Percentiles rank a stretch among this genome's conserved stretches.
These are phyloP conservation scores for Stachybotrys chartarum DNA, from an alignment of 2,329 filamentous ascomycete genomes.

Conservation along the genomic window DNA sequence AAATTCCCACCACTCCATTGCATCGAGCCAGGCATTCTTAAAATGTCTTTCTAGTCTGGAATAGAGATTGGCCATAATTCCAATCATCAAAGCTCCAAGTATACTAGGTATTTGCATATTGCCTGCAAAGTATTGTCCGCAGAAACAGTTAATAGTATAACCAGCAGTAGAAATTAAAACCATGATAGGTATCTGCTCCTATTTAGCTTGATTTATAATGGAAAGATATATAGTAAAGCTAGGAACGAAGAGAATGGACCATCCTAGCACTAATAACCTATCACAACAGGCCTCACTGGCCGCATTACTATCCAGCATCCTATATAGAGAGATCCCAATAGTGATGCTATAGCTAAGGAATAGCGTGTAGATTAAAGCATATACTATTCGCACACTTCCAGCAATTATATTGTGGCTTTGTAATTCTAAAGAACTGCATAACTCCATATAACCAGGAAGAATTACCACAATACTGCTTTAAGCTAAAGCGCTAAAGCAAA, in stretches of 20 bases:
- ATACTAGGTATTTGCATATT: slow-evolving; percentile 73
- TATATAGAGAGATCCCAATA: slow-evolving; percentile 59
- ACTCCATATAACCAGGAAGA: slow-evolving; percentile 51
- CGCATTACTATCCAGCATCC: slow-evolving; percentile 51
- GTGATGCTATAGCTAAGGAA: slow-evolving; percentile 71
- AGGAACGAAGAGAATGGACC: slow-evolving; percentile 66
- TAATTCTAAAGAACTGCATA: slow-evolving; percentile 51
- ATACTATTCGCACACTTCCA: slow-evolving; percentile 68
- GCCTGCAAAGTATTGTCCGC: slow-evolving; percentile 54
- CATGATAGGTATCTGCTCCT: slow-evolving; percentile 72
- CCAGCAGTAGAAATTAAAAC: slow-evolving; percentile 64
- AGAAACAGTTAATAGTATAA: slow-evolving; percentile 70
- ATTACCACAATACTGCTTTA: slow-evolving; percentile 70
- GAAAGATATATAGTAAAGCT: slow-evolving; percentile 68
- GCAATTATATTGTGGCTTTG: slow-evolving; percentile 65
- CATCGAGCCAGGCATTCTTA: slow-evolving; percentile 46
- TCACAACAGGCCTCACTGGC: slow-evolving; percentile 35
- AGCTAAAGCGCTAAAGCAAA: slow-evolving; percentile 66
- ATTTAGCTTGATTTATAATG: slow-evolving; percentile 76
- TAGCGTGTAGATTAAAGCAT: slow-evolving; percentile 67
- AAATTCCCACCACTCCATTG: slow-evolving; percentile 41
- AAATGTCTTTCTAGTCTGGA: slow-evolving; percentile 54
- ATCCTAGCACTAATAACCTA: slow-evolving; percentile 33
- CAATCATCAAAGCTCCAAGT: slow-evolving; percentile 68
- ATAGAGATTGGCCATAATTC: slow-evolving; percentile 73